A percentile compares a stretch with the other conserved stretches of the same genome.
phyloP scores from a whole-genome alignment of 2,329 filamentous ascomycete genomes.

The Shiraia bambusicola region DNA sequence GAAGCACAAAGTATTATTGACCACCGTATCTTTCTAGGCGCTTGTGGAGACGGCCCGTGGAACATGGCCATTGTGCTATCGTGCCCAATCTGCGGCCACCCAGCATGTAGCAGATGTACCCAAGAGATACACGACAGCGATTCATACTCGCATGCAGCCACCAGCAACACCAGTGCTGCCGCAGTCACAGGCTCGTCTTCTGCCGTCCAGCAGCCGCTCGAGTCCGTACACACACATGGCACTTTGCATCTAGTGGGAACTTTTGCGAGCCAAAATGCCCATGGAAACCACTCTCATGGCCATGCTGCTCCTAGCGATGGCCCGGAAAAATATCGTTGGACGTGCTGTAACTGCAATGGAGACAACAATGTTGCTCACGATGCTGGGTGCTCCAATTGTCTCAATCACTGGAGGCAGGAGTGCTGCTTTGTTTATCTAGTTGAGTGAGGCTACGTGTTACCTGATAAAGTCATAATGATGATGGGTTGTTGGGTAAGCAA shows the following conservation, averaged over 20 bases:
- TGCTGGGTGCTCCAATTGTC: neutral
- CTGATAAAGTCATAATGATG: no score
- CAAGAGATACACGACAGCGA: no score
- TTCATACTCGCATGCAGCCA: no score
- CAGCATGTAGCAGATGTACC: no score
- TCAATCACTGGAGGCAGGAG: neutral
- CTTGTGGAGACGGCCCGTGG: neutral
- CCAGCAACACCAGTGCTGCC: no score
- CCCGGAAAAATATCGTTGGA: conserved; percentile 1
- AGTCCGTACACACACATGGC: neutral
- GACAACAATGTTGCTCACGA: conserved; percentile 2
- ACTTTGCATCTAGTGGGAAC: no score
- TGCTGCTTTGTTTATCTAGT: neutral
- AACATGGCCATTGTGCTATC: neutral
- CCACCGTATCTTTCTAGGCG: neutral
- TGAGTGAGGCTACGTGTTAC: no score
- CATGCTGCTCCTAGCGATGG: neutral
- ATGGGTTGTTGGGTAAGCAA: no score
- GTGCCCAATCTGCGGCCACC: neutral
- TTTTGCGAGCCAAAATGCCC: neutral
- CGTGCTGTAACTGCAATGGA: conserved; percentile 1
- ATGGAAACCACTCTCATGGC: neutral
- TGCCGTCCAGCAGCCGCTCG: neutral
- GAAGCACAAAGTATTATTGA: no score
- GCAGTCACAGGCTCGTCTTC: no score